Percentiles rank a stretch among this genome's conserved stretches.
Conservation (phyloP, 352 stramenopile genomes). For the Pythium guiyangense region DNA sequence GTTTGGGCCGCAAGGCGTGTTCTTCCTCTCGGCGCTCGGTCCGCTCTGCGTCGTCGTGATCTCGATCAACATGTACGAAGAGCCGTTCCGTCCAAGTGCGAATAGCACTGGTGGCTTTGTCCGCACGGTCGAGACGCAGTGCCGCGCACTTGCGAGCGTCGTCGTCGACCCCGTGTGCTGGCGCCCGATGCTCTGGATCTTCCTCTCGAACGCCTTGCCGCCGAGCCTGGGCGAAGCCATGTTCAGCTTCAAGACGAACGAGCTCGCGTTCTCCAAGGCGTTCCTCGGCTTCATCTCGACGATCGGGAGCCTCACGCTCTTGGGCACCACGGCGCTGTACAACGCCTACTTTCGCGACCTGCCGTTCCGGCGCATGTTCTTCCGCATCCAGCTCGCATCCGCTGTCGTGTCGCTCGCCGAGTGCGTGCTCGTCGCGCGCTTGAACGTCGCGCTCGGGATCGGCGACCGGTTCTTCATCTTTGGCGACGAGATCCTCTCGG, state of each 20-base stretch:
- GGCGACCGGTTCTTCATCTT: constrained; percentile 79
- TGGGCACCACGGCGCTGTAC: constrained; percentile 70
- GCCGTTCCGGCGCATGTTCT: constrained; percentile 74
- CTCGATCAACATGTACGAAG: constrained; percentile 55
- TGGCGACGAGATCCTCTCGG: constrained; percentile 75
- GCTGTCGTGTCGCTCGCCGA: constrained; percentile 60
- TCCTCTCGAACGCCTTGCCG: constrained; percentile 69
- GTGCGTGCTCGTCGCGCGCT: constrained; percentile 64
- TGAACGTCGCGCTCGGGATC: constrained; percentile 58
- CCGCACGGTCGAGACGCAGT: constrained; percentile 44
- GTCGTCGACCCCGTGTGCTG: constrained; percentile 73
- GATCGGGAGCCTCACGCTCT: constrained; percentile 59
- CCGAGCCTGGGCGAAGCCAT: constrained; percentile 73
- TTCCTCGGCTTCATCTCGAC: constrained; percentile 82
- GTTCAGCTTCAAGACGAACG: constrained; percentile 82
- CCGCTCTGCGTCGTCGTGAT: constrained; percentile 61
- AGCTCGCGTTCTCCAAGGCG: constrained; percentile 69
- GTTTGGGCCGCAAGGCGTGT: constrained; percentile 60
- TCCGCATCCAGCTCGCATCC: constrained; percentile 66
- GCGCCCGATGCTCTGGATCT: constrained; percentile 78
- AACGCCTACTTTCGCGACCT: constrained; percentile 78
- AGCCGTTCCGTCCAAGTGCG: constrained; percentile 28
- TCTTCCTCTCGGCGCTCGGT: constrained; percentile 69
- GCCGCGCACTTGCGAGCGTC: constrained; percentile 41
- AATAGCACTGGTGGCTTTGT: constrained; percentile 33